A percentile compares a stretch with the other conserved stretches of the same genome.
Conservation (phyloP, 257 asterid genomes). For the Galeopsis tetrahit region DNA sequence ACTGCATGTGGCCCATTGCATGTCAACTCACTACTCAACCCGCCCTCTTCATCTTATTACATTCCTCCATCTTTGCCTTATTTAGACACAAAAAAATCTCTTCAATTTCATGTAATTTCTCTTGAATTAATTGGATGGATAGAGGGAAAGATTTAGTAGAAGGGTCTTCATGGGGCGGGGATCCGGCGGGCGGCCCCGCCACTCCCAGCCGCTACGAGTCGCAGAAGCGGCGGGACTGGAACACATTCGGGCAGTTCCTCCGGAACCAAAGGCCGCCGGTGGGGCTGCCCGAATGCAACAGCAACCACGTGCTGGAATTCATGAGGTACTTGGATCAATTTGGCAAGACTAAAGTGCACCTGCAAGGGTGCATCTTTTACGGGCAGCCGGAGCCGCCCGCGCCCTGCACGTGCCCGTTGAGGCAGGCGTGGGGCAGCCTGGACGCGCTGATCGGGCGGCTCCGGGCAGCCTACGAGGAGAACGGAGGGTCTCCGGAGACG, state of each 20-base stretch:
- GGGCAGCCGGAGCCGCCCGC: constrained; percentile 89
- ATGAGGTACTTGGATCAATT: constrained; percentile 73
- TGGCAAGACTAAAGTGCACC: constrained; percentile 75
- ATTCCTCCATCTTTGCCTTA: constrained; percentile 52
- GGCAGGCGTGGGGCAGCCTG: constrained; percentile 81
- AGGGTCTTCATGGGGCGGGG: constrained; percentile 49
- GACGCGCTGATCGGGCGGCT: constrained; percentile 77
- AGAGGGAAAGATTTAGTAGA: constrained; percentile 42
- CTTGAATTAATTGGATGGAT: constrained; percentile 31
- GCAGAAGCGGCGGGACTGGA: constrained; percentile 68
- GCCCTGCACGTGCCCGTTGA: constrained; percentile 71
- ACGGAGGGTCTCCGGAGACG: constrained; percentile 73
- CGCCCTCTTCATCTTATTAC: constrained; percentile 38
- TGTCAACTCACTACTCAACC: constrained; percentile 68
- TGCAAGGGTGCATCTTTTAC: constrained; percentile 71
- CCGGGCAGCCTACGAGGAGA: constrained; percentile 83
- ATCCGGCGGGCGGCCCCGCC: constrained; percentile 8
- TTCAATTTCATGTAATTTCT: background rate
- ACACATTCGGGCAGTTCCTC: constrained; percentile 79
- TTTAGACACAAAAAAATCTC: constrained; percentile 36
- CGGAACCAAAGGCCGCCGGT: constrained; percentile 73
- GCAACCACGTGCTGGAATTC: constrained; percentile 74
- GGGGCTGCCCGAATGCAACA: constrained; percentile 59
- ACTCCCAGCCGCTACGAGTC: constrained; percentile 72
- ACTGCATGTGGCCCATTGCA: constrained; percentile 72